Evolutionary conservation across 192 early-diverging fungal genomes (phyloP), one percentile per base, ranked within the genome.

Genomic region (Mortierella antarctica): DNA sequence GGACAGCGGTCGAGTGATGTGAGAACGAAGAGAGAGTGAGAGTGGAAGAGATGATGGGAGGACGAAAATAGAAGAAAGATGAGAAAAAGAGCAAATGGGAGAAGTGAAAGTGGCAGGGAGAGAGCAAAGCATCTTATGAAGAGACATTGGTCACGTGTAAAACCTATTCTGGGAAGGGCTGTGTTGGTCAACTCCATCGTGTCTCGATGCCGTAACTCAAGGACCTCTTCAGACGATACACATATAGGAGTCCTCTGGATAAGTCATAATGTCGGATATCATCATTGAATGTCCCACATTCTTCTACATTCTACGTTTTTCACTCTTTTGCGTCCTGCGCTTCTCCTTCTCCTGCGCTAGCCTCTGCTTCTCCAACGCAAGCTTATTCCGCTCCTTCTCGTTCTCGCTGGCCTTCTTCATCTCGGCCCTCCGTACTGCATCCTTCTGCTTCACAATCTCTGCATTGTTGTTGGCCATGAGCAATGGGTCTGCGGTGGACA

Each of bases 391-490:
- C 45, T 89, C 89, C 78, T 86, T 87, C 47, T 90, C 86, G 48
- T 63, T 81, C 54, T 88, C 86, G 46, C 69, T 75, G 21, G 83
- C 74, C 61, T 84, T 65, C 57, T 84, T 85, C 85, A 86, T 85
- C 55, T 84, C 71, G 10, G 83, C 81, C 58, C 88, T 74, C 70
- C 86, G 61, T 12, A 65, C 23, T 13, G 83, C 81, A 44, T 93
- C 93, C 51, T 86, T 83, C 46, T 92, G 83, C 70, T 91, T 89
- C 5, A 92, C 83, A 11, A 81, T 60, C 9, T 89, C 86, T 2
- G 86, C 83, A 71, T 93, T 93, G 23, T 69, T 83, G 67, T 93
- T 93, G 8, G 82, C 77, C 69, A 79, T 60, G 15, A 91, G 14
- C 39, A 86, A 67, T 11, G 66, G 76, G 52, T 83, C 83, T 17